These are phyloP conservation scores for Paxillus ammoniavirescens DNA, from an alignment of 768 basidiomycete species.

Conservation along the genomic window DNA sequence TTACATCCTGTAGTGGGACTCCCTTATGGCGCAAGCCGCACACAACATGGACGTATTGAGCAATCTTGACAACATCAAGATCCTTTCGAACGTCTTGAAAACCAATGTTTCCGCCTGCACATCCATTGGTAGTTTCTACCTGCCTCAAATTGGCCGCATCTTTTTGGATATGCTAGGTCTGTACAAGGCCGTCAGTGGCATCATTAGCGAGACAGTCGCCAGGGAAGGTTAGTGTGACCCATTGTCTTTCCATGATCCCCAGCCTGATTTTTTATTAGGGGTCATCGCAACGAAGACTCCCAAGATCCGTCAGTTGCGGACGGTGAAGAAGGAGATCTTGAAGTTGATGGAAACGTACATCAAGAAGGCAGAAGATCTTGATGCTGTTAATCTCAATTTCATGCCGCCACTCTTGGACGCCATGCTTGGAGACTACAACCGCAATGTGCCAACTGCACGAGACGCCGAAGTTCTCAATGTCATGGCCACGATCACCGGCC, in stretches of 20 bases:
- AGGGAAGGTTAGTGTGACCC: slow-evolving; percentile 60
- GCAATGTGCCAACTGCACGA: slow-evolving; percentile 88
- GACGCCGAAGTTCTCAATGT: slow-evolving; percentile 98
- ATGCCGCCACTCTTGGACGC: slow-evolving; percentile 96
- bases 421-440: slow-evolving; percentile 95
- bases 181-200: slow-evolving; percentile 95
- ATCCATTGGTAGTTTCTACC: slow-evolving; percentile 94
- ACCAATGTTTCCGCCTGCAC: slow-evolving; percentile 98
- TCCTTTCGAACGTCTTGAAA: slow-evolving; percentile 94
- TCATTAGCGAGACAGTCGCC: slow-evolving; percentile 90
- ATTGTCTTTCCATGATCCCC: background rate
- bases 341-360: slow-evolving; percentile 98
- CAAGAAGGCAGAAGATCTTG: slow-evolving; percentile 94
- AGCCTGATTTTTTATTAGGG: slow-evolving; percentile 44
- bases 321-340: slow-evolving; percentile 97
- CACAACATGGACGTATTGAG: slow-evolving; percentile 90
- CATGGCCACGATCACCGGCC: slow-evolving; percentile 89
- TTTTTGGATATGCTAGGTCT: slow-evolving; percentile 98
- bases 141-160: slow-evolving; percentile 94
- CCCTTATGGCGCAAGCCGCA: slow-evolving; percentile 92
- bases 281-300: slow-evolving; percentile 94
- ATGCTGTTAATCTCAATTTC: slow-evolving; percentile 86
- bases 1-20: slow-evolving; percentile 75
- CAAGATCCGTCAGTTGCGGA: slow-evolving; percentile 89
- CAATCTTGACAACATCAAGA: slow-evolving; percentile 93